Base-by-base conservation (phyloP, 2,329 filamentous ascomycete species). In the Diaporthe caulivora region DNA sequence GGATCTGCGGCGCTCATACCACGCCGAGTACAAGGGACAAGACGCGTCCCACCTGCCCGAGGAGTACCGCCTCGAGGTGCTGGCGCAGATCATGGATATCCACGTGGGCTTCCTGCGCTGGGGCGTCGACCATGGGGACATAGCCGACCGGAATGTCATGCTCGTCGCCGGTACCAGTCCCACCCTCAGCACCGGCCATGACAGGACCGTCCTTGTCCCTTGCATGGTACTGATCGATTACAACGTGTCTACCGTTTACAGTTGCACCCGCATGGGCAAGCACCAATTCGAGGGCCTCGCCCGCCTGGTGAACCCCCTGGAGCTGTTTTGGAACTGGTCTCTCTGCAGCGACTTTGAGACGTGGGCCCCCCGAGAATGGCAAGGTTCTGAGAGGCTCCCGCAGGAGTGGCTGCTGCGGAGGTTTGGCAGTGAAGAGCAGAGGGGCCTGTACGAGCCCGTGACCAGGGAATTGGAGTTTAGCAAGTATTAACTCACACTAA, bases 331-430 rank as follows among this genome's bases (percentile, higher is more conserved):
- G n/a, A 42, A 42, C 13, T 24, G n/a, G 55, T 26, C 34, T 58
- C n/a, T 40, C 11, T 11, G 21, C 18, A 34, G 11, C 8, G n/a
- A 26, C 31, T 58, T 58, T 58, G 54, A 58, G 15, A 31, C 31
- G 15, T 58, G 34, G 54, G 34, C 9, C 31, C 54, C 54, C 40
- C 31, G 31, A 40, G 34, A 58, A 42, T 58, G 55, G 55, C 11
- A 17, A 17, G 34, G 42, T 13, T 40, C 13, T 26, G 13, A 24
- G 15, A 40, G 11, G n/a, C n/a, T 40, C 13, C 13, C 17, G 34
- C 55, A 58, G n/a, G 21, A 40, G 55, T 58, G 55, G 55, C 55
- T 58, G 34, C n/a, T 42, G 34, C 55, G 34, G 34, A 58, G 31
- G 5, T 58, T 40, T 26, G 55, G 55, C 3, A 58, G 34, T 7